Evolutionary conservation across 495 filamentous ascomycete genomes (phyloP).

Genomic region (Xylaria venustula): DNA sequence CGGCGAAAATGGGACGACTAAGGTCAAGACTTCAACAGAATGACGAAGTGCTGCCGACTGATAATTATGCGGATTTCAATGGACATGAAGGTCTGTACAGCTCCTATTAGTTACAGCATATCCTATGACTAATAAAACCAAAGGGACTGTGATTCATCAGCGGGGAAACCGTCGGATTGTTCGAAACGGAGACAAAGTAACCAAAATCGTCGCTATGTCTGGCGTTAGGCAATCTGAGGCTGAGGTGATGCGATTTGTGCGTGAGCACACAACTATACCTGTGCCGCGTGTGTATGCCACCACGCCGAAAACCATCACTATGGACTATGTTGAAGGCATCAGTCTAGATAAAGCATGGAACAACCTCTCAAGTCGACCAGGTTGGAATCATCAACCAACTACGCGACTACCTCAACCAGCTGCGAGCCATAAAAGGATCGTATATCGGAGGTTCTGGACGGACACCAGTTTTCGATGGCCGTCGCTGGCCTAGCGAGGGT

Average conservation of each 20-base stretch:
- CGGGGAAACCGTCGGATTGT: background rate
- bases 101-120: background rate
- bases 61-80: background rate
- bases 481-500: background rate
- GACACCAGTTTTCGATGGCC: background rate
- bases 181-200: background rate
- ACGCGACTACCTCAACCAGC: background rate
- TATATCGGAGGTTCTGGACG: background rate
- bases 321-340: constrained; percentile 1
- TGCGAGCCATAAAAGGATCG: background rate
- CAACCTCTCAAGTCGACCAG: background rate
- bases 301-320: constrained; percentile 2
- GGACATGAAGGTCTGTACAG: background rate
- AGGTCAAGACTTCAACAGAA: too few relatives aligned
- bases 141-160: background rate
- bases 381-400: background rate
- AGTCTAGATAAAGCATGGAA: background rate
- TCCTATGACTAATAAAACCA: background rate
- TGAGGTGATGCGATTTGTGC: background rate
- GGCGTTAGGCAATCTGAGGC: background rate
- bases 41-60: too few relatives aligned
- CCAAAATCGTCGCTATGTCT: background rate
- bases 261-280: background rate
- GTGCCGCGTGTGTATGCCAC: background rate
- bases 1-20: too few relatives aligned